Conservation (phyloP, 225 moss, liverwort and hornwort species). For the Straminergon stramineum region DNA sequence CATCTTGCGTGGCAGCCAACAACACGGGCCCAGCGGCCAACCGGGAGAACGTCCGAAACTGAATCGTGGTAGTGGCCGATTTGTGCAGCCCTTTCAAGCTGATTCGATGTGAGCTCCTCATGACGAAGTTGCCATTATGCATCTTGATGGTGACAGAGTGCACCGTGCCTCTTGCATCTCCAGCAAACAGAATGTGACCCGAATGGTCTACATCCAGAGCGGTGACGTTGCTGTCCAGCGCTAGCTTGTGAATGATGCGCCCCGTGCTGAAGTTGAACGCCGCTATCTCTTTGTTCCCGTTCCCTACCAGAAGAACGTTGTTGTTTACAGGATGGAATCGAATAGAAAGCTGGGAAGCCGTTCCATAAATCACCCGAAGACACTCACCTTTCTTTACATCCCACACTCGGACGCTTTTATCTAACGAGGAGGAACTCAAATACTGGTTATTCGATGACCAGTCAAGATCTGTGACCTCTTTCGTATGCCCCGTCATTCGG, state of each 20-base stretch:
- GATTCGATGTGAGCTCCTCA: slow-evolving; percentile 67
- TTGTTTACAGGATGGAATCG: slow-evolving; percentile 98
- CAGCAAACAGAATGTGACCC: slow-evolving; percentile 82
- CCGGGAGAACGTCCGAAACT: slow-evolving; percentile 73
- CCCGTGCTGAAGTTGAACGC: slow-evolving; percentile 98
- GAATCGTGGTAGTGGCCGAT: slow-evolving; percentile 79
- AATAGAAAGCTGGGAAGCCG: slow-evolving; percentile 70
- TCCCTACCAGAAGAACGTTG: slow-evolving; percentile 86
- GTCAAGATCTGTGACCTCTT: slow-evolving; percentile 94
- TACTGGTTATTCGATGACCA: slow-evolving; percentile 92
- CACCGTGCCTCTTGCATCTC: slow-evolving; percentile 85
- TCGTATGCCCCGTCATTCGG: slow-evolving; percentile 70
- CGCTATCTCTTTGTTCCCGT: slow-evolving; percentile 46
- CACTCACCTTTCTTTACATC: slow-evolving; percentile 79
- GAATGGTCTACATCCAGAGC: slow-evolving; percentile 77
- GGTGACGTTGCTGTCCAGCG: slow-evolving; percentile 80
- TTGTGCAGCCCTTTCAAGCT: slow-evolving; percentile 69
- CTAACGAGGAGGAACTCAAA: slow-evolving; percentile 81
- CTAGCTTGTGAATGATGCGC: slow-evolving; percentile 71
- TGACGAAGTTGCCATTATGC: slow-evolving; percentile 57
- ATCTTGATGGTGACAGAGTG: slow-evolving; percentile 75
- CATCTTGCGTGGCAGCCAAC: slow-evolving; percentile 83
- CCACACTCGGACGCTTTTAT: slow-evolving; percentile 93
- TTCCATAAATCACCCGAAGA: slow-evolving; percentile 80
- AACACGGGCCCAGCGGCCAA: slow-evolving; percentile 88